Conservation (phyloP, 2,329 filamentous ascomycete species). For the Venturia nashicola region DNA sequence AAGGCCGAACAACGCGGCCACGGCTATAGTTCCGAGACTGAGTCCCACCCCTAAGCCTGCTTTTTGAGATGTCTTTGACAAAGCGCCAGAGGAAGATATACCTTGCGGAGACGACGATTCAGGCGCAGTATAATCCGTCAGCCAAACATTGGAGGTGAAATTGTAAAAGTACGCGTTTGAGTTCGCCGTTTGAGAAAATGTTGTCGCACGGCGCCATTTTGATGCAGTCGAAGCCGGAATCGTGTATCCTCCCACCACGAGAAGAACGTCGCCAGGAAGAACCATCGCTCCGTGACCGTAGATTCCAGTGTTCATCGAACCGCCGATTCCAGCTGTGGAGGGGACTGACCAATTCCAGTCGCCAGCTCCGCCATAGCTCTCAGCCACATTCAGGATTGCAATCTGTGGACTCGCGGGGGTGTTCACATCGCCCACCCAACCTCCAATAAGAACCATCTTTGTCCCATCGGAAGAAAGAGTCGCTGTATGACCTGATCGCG, state of each 20-base stretch:
- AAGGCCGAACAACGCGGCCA: constrained; percentile 26
- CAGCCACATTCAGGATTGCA: constrained; percentile 61
- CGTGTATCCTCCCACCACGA: constrained; percentile 46
- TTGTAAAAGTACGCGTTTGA: constrained; percentile 47
- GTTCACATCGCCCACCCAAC: constrained; percentile 77
- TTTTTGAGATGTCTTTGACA: constrained; percentile 33
- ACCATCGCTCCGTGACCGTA: constrained; percentile 51
- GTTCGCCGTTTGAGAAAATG: constrained; percentile 24
- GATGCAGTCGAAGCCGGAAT: constrained; percentile 31
- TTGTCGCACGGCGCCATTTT: constrained; percentile 16
- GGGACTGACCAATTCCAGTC: constrained; percentile 60
- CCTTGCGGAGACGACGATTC: constrained; percentile 6
- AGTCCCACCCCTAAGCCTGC: constrained; percentile 34
- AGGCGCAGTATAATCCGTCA: constrained; percentile 42
- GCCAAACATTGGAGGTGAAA: constrained; percentile 46
- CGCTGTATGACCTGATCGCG: constrained; percentile 79
- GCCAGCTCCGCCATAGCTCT: constrained; percentile 50
- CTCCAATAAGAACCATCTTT: constrained; percentile 69
- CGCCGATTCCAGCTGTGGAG: constrained; percentile 2
- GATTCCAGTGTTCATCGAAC: constrained; percentile 33
- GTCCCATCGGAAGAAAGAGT: constrained; percentile 68
- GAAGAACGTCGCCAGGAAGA: constrained; percentile 49
- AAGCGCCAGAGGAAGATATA: constrained; percentile 18
- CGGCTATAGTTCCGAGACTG: constrained; percentile 29
- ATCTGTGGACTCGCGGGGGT: constrained; percentile 74